Conservation (phyloP, 2,329 filamentous ascomycete species). For the Penicillium sp. region DNA sequence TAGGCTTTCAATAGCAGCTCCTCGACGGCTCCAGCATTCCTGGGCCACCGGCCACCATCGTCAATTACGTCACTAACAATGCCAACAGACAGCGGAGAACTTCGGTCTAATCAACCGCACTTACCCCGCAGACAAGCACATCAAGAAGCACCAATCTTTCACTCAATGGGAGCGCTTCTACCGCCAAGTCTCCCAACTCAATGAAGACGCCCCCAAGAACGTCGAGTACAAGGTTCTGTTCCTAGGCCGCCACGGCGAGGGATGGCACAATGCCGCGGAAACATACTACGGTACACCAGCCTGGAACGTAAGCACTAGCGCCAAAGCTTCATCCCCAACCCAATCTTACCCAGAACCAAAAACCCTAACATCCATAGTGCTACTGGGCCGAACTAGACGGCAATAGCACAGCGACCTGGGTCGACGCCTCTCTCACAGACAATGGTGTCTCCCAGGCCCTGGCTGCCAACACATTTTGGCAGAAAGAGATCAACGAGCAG, state of each 20-base stretch:
- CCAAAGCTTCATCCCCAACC: background rate
- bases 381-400: slow-evolving; percentile 61
- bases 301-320: slow-evolving; percentile 54
- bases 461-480: slow-evolving; percentile 50
- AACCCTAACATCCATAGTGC: slow-evolving; percentile 37
- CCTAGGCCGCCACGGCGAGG: slow-evolving; percentile 62
- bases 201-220: slow-evolving; percentile 39
- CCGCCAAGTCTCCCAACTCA: slow-evolving; percentile 50
- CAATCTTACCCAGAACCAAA: background rate
- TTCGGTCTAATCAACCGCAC: slow-evolving; percentile 53
- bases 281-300: slow-evolving; percentile 58
- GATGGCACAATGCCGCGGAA: slow-evolving; percentile 62
- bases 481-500: slow-evolving; percentile 45
- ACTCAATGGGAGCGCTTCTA: slow-evolving; percentile 62
- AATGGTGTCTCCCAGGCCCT: slow-evolving; percentile 54
- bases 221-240: slow-evolving; percentile 59
- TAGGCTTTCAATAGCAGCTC: background rate
- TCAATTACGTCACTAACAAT: background rate
- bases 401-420: slow-evolving; percentile 56
- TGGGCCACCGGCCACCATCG: background rate
- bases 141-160: slow-evolving; percentile 27
- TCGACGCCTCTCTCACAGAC: slow-evolving; percentile 58
- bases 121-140: slow-evolving; percentile 43
- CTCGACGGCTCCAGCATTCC: no score
- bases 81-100: slow-evolving; percentile 38